phyloP scores from a whole-genome alignment of 768 basidiomycete species.

The Daedaleopsis nitida region DNA sequence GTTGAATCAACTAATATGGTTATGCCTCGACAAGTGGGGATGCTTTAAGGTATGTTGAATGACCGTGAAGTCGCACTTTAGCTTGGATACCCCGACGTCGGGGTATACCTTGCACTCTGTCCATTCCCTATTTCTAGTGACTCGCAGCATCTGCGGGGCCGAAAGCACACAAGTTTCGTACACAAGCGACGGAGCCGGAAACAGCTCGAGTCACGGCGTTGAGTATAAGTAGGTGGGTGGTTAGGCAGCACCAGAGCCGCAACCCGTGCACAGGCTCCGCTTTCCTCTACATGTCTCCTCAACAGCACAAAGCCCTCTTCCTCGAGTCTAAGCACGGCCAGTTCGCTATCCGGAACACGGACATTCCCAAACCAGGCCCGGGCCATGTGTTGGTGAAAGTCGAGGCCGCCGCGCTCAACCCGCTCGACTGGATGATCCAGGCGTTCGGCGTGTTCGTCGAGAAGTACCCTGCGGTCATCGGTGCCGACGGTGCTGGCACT shows the following conservation, averaged over 20 bases:
- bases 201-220: background rate
- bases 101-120: too few relatives aligned
- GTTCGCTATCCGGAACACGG: background rate
- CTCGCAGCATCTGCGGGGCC: too few relatives aligned
- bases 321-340: conserved; percentile 11
- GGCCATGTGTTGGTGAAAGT: conserved; percentile 32
- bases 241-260: too few relatives aligned
- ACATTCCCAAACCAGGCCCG: conserved; percentile 19
- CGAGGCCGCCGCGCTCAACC: conserved; percentile 34
- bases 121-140: too few relatives aligned
- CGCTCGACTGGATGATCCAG: conserved; percentile 40
- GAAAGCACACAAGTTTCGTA: too few relatives aligned
- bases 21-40: too few relatives aligned
- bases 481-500: conserved; percentile 34
- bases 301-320: conserved; percentile 22
- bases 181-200: background rate
- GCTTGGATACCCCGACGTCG: too few relatives aligned
- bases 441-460: conserved; percentile 33
- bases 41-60: too few relatives aligned
- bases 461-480: conserved; percentile 31
- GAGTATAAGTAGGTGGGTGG: background rate
- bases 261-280: background rate
- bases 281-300: background rate
- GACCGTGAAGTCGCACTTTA: too few relatives aligned
- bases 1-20: too few relatives aligned